These are phyloP conservation scores for Arctostaphylos glauca DNA, from an alignment of 148 eudicot genomes.

Conservation along the genomic window DNA sequence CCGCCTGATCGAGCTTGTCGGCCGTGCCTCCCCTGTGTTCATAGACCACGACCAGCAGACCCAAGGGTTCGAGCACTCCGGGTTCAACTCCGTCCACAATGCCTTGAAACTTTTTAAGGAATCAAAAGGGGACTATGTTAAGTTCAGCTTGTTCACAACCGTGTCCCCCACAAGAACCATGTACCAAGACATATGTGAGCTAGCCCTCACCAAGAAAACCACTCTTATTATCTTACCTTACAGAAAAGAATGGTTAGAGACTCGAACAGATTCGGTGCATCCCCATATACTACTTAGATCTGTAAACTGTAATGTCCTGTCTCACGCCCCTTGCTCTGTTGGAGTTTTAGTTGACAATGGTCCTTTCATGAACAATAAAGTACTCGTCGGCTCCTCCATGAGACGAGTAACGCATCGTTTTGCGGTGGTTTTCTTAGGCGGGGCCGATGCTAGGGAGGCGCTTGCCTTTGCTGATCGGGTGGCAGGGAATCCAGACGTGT, in stretches of 20 bases:
- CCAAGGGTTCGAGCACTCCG: conserved; percentile 28
- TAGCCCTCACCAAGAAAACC: conserved; percentile 55
- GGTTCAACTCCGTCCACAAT: conserved; percentile 46
- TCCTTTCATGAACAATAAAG: conserved; percentile 3
- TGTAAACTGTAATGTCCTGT: conserved; percentile 41
- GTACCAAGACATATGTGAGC: conserved; percentile 88
- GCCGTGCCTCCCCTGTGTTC: conserved; percentile 67
- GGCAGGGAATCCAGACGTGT: conserved; percentile 41
- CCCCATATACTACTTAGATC: conserved; percentile 25
- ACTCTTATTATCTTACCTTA: conserved; percentile 61
- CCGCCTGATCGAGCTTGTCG: conserved; percentile 61
- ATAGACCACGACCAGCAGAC: conserved; percentile 64
- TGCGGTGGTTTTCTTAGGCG: conserved; percentile 74
- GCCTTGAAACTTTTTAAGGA: conserved; percentile 50
- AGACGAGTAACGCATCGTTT: conserved; percentile 26
- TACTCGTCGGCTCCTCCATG: neutral
- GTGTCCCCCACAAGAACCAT: conserved; percentile 60
- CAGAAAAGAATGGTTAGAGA: conserved; percentile 30
- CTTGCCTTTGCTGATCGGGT: conserved; percentile 62
- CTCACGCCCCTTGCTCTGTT: conserved; percentile 84
- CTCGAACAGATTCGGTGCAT: conserved; percentile 13
- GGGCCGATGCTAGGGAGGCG: conserved; percentile 78
- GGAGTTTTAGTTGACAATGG: conserved; percentile 59
- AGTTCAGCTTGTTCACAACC: conserved; percentile 47
- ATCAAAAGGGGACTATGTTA: conserved; percentile 29